A percentile compares a stretch with the other conserved stretches of the same genome.
phyloP scores from a whole-genome alignment of 306 rosid species.

The Lablab purpureus region DNA sequence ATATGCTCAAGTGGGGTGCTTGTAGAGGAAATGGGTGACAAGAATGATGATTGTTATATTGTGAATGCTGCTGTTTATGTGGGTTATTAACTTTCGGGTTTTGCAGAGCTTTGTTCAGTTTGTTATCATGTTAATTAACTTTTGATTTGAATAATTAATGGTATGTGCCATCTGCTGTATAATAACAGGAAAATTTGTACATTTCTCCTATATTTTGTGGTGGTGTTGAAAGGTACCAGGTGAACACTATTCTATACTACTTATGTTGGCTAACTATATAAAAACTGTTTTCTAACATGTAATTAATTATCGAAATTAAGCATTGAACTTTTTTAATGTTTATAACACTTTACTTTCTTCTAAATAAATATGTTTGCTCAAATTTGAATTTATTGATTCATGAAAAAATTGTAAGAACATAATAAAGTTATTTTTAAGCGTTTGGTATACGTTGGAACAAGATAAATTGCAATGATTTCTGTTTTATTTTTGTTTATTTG shows the following conservation, averaged over 20 bases:
- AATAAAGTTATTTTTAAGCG: neutral
- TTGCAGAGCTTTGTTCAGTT: constrained; percentile 32
- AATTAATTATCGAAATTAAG: neutral
- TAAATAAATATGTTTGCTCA: neutral
- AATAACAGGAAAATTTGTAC: neutral
- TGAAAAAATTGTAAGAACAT: neutral
- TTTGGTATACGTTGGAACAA: neutral
- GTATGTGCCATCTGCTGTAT: neutral
- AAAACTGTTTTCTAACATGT: neutral
- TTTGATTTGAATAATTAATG: constrained; percentile 1
- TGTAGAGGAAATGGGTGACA: constrained; percentile 98
- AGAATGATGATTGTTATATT: constrained; percentile 91
- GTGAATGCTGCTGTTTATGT: constrained; percentile 98
- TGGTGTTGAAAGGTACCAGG: constrained; percentile 1
- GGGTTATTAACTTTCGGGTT: constrained; percentile 68
- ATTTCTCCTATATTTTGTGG: neutral
- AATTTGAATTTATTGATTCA: neutral
- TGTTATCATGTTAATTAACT: constrained; percentile 14
- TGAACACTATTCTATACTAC: neutral
- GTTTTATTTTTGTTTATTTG: neutral
- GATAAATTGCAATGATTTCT: neutral
- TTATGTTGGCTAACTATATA: too few species aligned
- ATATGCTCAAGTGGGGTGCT: constrained; percentile 95
- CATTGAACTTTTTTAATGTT: neutral
- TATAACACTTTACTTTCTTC: neutral